Evolutionary conservation across 148 eudicot species (phyloP).

Genomic region (Persicaria tinctoria): DNA sequence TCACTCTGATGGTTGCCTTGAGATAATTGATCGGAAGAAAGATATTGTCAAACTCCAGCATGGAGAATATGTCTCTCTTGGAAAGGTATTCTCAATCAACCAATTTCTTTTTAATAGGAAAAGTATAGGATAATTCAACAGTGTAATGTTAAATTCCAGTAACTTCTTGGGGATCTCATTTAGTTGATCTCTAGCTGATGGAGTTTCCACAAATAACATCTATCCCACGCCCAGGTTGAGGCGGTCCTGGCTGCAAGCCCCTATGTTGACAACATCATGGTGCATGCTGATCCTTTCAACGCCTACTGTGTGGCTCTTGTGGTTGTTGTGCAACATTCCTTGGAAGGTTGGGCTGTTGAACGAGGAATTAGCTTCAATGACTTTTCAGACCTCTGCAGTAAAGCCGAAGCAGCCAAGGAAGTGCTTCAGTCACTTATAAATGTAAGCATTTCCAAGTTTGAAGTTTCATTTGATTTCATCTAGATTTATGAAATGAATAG

Average conservation of each 20-base stretch:
- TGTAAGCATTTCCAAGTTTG: constrained; percentile 32
- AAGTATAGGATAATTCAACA: too few relatives aligned
- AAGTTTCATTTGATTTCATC: neutral
- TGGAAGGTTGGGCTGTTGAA: constrained; percentile 63
- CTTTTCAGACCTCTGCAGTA: constrained; percentile 60
- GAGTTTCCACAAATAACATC: neutral
- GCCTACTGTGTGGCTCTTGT: constrained; percentile 85
- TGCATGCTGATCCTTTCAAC: constrained; percentile 77
- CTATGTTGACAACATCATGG: constrained; percentile 74
- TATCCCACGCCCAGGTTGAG: constrained; percentile 58
- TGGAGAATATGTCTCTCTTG: constrained; percentile 88
- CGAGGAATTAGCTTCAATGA: constrained; percentile 53
- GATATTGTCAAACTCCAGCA: constrained; percentile 96
- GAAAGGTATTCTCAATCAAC: constrained; percentile 50
- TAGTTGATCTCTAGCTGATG: neutral
- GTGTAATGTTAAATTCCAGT: too few relatives aligned
- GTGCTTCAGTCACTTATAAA: constrained; percentile 50
- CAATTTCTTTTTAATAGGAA: too few relatives aligned
- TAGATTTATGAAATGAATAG: too few relatives aligned
- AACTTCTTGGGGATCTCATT: too few relatives aligned
- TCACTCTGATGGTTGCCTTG: constrained; percentile 92
- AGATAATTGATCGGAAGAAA: constrained; percentile 92
- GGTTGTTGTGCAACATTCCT: constrained; percentile 52
- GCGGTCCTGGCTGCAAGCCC: constrained; percentile 58
- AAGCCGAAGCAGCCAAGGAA: constrained; percentile 62